Conservation (phyloP, 805 yeast genomes). For the Scheffersomyces spartinae region DNA sequence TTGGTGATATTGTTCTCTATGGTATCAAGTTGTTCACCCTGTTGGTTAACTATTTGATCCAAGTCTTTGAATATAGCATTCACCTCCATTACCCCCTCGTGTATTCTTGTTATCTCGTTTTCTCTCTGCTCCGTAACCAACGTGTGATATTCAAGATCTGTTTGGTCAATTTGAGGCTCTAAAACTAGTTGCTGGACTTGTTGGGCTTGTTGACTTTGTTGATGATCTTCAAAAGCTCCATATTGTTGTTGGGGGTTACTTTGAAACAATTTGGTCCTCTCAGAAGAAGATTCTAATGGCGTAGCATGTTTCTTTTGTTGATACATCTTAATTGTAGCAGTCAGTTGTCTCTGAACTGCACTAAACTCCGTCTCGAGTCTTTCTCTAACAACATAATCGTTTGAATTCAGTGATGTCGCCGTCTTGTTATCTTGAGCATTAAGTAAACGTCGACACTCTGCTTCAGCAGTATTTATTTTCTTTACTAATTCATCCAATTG, state of each 20-base stretch:
- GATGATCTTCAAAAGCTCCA: constrained; percentile 10
- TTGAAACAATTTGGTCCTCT: constrained; percentile 11
- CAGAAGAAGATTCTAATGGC: constrained; percentile 31
- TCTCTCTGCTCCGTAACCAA: constrained; percentile 62
- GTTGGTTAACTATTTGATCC: constrained; percentile 68
- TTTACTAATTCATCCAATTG: constrained; percentile 20
- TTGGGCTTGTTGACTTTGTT: constrained; percentile 14
- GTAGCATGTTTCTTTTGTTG: constrained; percentile 7
- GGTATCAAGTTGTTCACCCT: constrained; percentile 75
- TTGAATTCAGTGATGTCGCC: constrained; percentile 5
- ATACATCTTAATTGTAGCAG: constrained; percentile 7
- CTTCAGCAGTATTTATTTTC: constrained; percentile 18
- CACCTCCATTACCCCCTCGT: constrained; percentile 72
- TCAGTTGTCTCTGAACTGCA: constrained; percentile 8
- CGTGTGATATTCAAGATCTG: constrained; percentile 51
- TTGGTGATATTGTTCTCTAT: constrained; percentile 69
- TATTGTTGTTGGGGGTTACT: constrained; percentile 12
- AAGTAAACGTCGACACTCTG: constrained; percentile 5
- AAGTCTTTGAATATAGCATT: constrained; percentile 77
- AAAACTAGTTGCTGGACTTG: constrained; percentile 21
- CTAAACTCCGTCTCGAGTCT: constrained; percentile 47
- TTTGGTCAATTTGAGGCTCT: constrained; percentile 31
- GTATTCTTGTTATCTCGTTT: constrained; percentile 58
- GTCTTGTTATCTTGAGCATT: constrained; percentile 6
- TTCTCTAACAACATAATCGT: constrained; percentile 11